Evolutionary conservation across 2,329 filamentous ascomycete species (phyloP).

Genomic region (Lecanicillium sp.): DNA sequence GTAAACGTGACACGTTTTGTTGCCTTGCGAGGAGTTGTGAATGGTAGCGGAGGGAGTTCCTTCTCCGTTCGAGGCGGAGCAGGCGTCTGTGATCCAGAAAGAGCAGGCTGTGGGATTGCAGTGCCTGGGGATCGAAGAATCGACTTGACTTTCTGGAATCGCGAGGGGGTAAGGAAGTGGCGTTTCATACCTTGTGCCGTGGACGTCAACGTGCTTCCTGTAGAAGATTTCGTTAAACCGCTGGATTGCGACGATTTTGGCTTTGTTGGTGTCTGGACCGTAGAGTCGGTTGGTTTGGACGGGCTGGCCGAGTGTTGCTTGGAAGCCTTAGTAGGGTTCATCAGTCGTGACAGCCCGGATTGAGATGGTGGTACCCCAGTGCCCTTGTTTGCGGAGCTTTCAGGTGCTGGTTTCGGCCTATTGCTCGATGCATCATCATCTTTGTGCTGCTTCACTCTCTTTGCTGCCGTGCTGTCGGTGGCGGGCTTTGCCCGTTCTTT

Average conservation of each 20-base stretch:
- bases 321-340: slow-evolving; percentile 74
- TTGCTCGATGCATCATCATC: slow-evolving; percentile 58
- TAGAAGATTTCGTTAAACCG: slow-evolving; percentile 42
- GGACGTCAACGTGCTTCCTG: slow-evolving; percentile 33
- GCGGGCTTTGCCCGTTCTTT: slow-evolving; percentile 13
- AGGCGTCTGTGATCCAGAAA: slow-evolving; percentile 36
- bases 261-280: too few species aligned
- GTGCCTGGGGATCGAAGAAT: slow-evolving; percentile 43
- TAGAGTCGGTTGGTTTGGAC: slow-evolving; percentile 2
- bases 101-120: slow-evolving; percentile 36
- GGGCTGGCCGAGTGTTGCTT: slow-evolving; percentile 40
- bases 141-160: slow-evolving; percentile 49
- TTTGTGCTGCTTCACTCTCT: slow-evolving; percentile 61
- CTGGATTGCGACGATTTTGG: slow-evolving; percentile 13
- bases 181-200: slow-evolving; percentile 24
- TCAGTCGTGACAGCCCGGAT: slow-evolving; percentile 47
- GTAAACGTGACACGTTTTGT: slow-evolving; percentile 76
- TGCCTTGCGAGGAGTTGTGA: slow-evolving; percentile 58
- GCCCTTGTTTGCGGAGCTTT: slow-evolving; percentile 11
- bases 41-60: slow-evolving; percentile 40
- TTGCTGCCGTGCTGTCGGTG: slow-evolving; percentile 38
- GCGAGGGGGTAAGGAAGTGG: slow-evolving; percentile 38
- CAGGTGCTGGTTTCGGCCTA: neutral
- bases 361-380: slow-evolving; percentile 30
- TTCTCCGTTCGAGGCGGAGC: slow-evolving; percentile 38